These are phyloP conservation scores for Nicotiana knightiana DNA, from an alignment of 257 asterid genomes.

Conservation along the genomic window DNA sequence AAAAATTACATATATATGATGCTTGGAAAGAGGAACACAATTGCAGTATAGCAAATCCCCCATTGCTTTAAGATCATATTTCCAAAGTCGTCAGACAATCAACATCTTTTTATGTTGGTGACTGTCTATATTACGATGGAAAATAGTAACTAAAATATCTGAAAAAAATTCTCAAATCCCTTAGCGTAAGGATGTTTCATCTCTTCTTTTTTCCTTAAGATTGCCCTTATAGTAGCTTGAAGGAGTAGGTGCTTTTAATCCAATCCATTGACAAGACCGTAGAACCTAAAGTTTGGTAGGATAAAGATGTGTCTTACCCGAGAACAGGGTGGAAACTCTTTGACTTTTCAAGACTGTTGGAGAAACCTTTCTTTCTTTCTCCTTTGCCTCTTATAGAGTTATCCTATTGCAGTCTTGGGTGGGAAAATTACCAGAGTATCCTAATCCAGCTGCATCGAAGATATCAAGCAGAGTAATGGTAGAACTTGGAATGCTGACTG, in stretches of 20 bases:
- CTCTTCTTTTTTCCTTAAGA: neutral
- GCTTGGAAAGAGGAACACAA: neutral
- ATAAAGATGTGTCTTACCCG: neutral
- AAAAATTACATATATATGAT: neutral
- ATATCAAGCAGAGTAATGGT: slow-evolving; percentile 91
- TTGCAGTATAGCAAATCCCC: neutral
- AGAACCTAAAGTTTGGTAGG: neutral
- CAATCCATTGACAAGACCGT: neutral
- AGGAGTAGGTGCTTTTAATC: neutral
- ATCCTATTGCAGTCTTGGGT: slow-evolving; percentile 60
- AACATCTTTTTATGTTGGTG: neutral
- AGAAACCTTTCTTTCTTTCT: slow-evolving; percentile 15
- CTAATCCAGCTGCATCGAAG: slow-evolving; percentile 80
- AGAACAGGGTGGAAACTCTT: neutral
- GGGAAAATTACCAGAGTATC: slow-evolving; percentile 77
- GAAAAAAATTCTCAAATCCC: neutral
- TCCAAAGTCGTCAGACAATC: neutral
- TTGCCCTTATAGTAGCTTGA: neutral
- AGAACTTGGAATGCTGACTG: slow-evolving; percentile 79
- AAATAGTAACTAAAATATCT: neutral
- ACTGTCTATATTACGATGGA: neutral
- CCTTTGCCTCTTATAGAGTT: slow-evolving; percentile 16
- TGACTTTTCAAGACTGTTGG: slow-evolving; percentile 7
- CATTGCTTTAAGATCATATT: neutral
- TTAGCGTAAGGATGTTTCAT: neutral